These are phyloP conservation scores for Byssothecium circinans DNA, from an alignment of 2,329 filamentous ascomycete species.

Conservation along the genomic window DNA sequence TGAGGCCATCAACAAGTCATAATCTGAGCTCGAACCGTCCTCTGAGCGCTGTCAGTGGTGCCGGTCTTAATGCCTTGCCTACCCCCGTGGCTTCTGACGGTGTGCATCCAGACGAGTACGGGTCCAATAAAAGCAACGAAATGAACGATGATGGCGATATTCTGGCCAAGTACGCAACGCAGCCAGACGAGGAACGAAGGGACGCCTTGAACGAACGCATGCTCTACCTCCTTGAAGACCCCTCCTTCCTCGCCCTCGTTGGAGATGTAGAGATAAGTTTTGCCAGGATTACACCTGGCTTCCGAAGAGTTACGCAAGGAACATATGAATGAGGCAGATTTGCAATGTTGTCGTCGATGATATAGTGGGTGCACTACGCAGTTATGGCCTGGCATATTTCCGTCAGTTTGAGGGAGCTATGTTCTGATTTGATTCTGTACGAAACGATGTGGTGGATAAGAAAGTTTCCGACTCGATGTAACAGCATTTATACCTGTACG, in stretches of 20 bases:
- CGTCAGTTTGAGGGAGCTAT: no score
- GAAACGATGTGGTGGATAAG: not conserved
- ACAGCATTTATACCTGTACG: no score
- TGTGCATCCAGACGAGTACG: not conserved
- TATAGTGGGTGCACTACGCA: no score
- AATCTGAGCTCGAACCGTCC: conserved; percentile 19
- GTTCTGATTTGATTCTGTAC: no score
- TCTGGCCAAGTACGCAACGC: conserved; percentile 41
- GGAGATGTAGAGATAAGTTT: conserved; percentile 55
- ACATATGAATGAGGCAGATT: not conserved
- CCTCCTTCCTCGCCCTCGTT: conserved; percentile 54
- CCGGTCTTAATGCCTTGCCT: conserved; percentile 9
- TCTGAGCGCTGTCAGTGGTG: conserved; percentile 19
- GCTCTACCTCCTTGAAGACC: conserved; percentile 52
- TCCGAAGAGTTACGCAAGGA: conserved; percentile 2
- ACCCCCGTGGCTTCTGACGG: conserved; percentile 11
- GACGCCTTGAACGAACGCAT: conserved; percentile 54
- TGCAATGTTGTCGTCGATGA: no score
- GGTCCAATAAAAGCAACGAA: not conserved
- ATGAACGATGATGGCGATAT: not conserved
- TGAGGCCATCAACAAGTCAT: conserved; percentile 11
- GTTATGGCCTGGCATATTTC: no score
- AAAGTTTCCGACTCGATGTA: no score
- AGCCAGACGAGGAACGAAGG: conserved; percentile 46
- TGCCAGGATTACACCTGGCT: conserved; percentile 35